A percentile compares a stretch with the other conserved stretches of the same genome.
These are phyloP conservation scores for Gracilaria domingensis DNA, from an alignment of 23 red algal genomes.

Conservation along the genomic window DNA sequence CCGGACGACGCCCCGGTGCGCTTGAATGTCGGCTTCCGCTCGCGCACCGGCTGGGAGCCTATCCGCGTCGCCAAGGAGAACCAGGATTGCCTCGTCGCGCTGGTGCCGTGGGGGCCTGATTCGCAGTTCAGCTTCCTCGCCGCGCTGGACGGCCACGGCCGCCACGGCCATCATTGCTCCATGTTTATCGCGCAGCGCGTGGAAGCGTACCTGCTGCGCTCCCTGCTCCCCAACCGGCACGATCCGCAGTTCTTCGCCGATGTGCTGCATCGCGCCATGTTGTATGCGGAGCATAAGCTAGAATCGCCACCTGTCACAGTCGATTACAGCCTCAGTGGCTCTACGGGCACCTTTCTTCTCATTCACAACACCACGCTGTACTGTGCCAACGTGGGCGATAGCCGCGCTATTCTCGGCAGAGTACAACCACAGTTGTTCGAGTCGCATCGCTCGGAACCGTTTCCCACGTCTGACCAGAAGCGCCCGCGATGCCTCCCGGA, in stretches of 20 bases:
- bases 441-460: neutral
- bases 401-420: constrained; percentile 84
- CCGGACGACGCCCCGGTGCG: constrained; percentile 74
- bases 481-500: neutral
- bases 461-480: neutral
- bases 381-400: constrained; percentile 95
- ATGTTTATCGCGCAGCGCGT: constrained; percentile 69
- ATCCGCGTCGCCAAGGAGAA: constrained; percentile 83
- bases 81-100: constrained; percentile 78
- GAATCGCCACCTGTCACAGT: constrained; percentile 32
- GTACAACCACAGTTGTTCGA: neutral
- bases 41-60: constrained; percentile 93
- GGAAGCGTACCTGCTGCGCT: constrained; percentile 29
- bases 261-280: constrained; percentile 47
- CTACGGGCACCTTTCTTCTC: constrained; percentile 76
- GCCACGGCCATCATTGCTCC: constrained; percentile 70
- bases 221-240: neutral
- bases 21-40: constrained; percentile 65
- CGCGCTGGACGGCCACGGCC: constrained; percentile 92
- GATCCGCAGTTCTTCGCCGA: constrained; percentile 29
- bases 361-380: constrained; percentile 70
- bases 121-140: constrained; percentile 72
- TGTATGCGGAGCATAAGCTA: constrained; percentile 52
- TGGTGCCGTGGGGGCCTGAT: constrained; percentile 52
- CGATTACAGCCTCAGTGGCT: constrained; percentile 79